These are phyloP conservation scores for Xerocomus amazonicus DNA, from an alignment of 1,284 basidiomycete species.

Conservation along the genomic window DNA sequence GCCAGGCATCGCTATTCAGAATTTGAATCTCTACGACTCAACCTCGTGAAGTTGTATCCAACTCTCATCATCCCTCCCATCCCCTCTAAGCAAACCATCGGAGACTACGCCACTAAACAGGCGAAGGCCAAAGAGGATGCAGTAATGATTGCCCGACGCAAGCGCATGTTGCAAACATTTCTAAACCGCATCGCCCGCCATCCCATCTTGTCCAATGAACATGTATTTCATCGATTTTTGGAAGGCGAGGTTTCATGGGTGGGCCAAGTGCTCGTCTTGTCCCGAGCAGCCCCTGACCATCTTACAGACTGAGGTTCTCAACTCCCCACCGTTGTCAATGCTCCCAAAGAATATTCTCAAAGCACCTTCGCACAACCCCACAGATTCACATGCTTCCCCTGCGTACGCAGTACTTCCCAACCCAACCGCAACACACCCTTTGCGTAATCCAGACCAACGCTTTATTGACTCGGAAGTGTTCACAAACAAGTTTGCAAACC, in stretches of 20 bases:
- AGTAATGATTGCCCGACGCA: conserved; percentile 86
- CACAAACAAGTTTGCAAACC: conserved; percentile 93
- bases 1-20: conserved; percentile 94
- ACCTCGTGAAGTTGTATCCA: conserved; percentile 86
- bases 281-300: conserved; percentile 5
- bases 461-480: conserved; percentile 97
- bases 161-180: conserved; percentile 95
- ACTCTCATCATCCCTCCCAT: conserved; percentile 98
- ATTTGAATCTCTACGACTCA: conserved; percentile 89
- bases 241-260: conserved; percentile 97
- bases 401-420: conserved; percentile 86
- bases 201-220: conserved; percentile 90
- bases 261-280: conserved; percentile 13
- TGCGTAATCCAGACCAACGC: conserved; percentile 87
- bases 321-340: conserved; percentile 86
- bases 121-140: conserved; percentile 96
- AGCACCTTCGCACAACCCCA: conserved; percentile 93
- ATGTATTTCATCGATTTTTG: conserved; percentile 93
- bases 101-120: conserved; percentile 97
- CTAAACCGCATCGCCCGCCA: conserved; percentile 86
- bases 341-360: conserved; percentile 95
- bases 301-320: conserved; percentile 78
- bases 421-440: conserved; percentile 81
- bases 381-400: conserved; percentile 68
- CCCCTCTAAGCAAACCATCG: conserved; percentile 92